Percentiles rank a stretch among this genome's conserved stretches.
These are phyloP conservation scores for Rutstroemia sp. DNA, from an alignment of 2,329 filamentous ascomycete species.

Conservation along the genomic window DNA sequence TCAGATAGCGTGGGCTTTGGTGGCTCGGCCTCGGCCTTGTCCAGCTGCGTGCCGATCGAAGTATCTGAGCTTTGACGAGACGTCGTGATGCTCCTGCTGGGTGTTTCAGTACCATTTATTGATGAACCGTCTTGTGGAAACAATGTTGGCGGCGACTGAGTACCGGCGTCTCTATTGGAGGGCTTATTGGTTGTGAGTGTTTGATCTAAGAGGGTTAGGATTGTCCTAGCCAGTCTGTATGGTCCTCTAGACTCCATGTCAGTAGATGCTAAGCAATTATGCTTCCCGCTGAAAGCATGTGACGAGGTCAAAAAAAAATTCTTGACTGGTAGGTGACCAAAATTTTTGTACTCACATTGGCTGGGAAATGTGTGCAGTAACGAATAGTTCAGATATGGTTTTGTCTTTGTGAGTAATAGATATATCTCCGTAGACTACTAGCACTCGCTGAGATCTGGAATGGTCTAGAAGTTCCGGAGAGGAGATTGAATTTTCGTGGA, in stretches of 20 bases:
- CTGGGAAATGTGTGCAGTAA: conserved; percentile 14
- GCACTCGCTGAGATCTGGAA: conserved; percentile 10
- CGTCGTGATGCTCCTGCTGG: conserved; percentile 17
- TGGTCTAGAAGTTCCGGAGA: conserved; percentile 1
- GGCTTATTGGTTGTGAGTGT: background rate
- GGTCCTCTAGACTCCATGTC: background rate
- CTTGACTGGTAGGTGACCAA: background rate
- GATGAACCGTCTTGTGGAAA: conserved; percentile 16
- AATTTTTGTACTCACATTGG: conserved; percentile 12
- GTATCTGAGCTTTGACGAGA: background rate
- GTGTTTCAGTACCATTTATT: conserved; percentile 14
- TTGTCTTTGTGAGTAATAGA: background rate
- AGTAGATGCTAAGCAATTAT: background rate
- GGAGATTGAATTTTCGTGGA: conserved; percentile 12
- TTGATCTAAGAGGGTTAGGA: conserved; percentile 18
- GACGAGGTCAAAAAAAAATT: background rate
- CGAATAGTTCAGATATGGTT: background rate
- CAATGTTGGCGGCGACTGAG: conserved; percentile 22
- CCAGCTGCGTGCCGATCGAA: background rate
- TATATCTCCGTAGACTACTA: conserved; percentile 20
- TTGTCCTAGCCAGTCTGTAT: conserved; percentile 18
- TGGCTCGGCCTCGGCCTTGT: background rate
- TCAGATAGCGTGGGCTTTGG: too few relatives aligned
- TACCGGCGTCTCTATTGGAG: conserved; percentile 9
- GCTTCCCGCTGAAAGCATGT: background rate